Percentiles rank a stretch among this genome's conserved stretches.
These are phyloP conservation scores for Eucalyptus curtisii DNA, from an alignment of 345 rosid genomes.

Conservation along the genomic window DNA sequence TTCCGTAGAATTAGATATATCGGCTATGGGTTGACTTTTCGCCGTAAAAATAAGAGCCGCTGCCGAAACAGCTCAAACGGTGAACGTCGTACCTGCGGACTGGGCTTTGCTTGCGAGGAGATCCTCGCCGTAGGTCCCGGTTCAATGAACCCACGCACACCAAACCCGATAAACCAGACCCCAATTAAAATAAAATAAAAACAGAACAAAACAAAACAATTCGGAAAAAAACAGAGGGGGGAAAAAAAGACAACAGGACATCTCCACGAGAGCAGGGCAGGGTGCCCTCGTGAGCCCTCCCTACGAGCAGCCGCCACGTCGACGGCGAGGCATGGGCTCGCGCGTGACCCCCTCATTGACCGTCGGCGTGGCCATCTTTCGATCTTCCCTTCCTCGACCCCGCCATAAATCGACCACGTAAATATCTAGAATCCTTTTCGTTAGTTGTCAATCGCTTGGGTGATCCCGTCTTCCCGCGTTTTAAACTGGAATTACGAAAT, in stretches of 20 bases:
- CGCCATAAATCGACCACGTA: background rate
- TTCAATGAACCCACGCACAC: background rate
- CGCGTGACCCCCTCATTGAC: background rate
- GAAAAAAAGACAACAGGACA: rapidly evolving
- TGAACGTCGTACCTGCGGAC: background rate
- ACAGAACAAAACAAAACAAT: background rate
- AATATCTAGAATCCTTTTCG: background rate
- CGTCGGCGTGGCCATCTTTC: background rate
- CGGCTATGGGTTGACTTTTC: background rate
- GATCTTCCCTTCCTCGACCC: background rate
- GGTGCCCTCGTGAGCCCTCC: background rate
- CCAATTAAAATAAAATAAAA: too few relatives aligned
- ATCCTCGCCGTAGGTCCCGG: background rate
- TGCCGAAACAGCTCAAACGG: background rate
- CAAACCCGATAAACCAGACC: background rate
- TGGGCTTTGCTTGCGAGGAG: background rate
- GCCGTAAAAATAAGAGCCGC: background rate
- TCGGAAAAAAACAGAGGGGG: background rate
- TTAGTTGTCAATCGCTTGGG: background rate
- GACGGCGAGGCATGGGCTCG: background rate
- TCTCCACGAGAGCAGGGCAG: background rate
- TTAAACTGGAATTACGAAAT: background rate
- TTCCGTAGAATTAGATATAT: background rate
- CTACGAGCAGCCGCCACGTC: background rate
- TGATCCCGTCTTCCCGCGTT: rapidly evolving